A percentile compares a stretch with the other conserved stretches of the same genome.
phyloP scores from a whole-genome alignment of 345 rosid genomes.

The Corchorus capsularis region DNA sequence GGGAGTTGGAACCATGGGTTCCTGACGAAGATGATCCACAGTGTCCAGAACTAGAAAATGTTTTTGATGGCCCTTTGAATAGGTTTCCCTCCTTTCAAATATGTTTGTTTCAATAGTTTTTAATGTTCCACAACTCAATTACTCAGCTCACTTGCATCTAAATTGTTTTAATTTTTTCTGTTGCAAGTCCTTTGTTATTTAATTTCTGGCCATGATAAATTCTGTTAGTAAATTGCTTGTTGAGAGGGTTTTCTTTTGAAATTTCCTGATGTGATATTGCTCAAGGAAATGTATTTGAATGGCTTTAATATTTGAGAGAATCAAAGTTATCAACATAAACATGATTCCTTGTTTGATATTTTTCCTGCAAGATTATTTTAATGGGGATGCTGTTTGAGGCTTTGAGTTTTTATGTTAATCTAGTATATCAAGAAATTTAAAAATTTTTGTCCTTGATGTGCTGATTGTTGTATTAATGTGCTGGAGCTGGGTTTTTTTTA shows the following conservation, averaged over 20 bases:
- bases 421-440: background rate
- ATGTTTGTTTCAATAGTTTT: slow-evolving; percentile 18
- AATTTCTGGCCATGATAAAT: background rate
- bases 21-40: slow-evolving; percentile 74
- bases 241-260: background rate
- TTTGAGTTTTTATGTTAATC: background rate
- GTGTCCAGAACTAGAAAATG: slow-evolving; percentile 67
- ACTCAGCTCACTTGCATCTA: background rate
- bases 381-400: background rate
- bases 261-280: slow-evolving; percentile 1
- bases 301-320: background rate
- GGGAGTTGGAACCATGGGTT: slow-evolving; percentile 84
- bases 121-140: background rate
- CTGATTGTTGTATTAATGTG: background rate
- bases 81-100: slow-evolving; percentile 47
- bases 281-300: background rate
- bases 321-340: background rate
- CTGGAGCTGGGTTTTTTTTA: background rate
- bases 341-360: background rate
- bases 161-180: background rate
- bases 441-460: background rate
- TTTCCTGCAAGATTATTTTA: background rate
- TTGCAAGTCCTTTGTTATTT: background rate
- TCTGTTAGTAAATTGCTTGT: background rate
- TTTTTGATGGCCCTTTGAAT: slow-evolving; percentile 61